phyloP scores from a whole-genome alignment of 768 basidiomycete species.

The Auricularia auricula-judae region DNA sequence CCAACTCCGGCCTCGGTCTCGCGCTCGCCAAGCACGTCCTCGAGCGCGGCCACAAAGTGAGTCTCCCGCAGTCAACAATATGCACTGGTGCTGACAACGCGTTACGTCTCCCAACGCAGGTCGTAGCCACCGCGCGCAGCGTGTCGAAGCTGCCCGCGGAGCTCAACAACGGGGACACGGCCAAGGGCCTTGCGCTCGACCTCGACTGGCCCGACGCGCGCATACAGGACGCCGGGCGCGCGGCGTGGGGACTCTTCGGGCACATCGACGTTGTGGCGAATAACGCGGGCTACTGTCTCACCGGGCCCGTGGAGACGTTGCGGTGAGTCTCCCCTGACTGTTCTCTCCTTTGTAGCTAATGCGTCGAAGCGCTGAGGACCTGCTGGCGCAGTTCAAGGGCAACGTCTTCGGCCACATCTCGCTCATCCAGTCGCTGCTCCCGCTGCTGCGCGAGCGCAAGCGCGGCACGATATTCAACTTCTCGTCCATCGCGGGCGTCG shows the following conservation, averaged over 20 bases:
- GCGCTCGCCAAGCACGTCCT: slow-evolving; percentile 15
- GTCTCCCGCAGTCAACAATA: background rate
- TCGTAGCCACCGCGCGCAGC: background rate
- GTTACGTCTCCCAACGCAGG: background rate
- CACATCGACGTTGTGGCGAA: background rate
- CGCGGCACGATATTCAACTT: slow-evolving; percentile 19
- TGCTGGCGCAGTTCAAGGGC: slow-evolving; percentile 17
- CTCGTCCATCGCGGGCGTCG: slow-evolving; percentile 15
- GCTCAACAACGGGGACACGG: background rate
- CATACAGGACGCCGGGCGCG: background rate
- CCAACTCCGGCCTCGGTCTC: slow-evolving; percentile 18
- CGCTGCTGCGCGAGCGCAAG: slow-evolving; percentile 15
- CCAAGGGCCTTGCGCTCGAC: background rate
- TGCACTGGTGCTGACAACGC: too few species aligned
- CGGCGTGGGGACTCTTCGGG: background rate
- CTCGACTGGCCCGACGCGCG: background rate
- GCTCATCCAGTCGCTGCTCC: slow-evolving; percentile 17
- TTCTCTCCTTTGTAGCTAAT: background rate
- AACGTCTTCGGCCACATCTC: slow-evolving; percentile 18
- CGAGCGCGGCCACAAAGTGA: slow-evolving; percentile 16
- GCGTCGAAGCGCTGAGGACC: slow-evolving; percentile 2
- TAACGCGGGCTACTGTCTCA: background rate
- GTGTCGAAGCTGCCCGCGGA: background rate
- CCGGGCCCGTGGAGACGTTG: background rate
- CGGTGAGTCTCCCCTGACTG: background rate